Percentiles rank a stretch among this genome's conserved stretches.
These are phyloP conservation scores for Lactarius evosmus DNA, from an alignment of 768 basidiomycete species.

Conservation along the genomic window DNA sequence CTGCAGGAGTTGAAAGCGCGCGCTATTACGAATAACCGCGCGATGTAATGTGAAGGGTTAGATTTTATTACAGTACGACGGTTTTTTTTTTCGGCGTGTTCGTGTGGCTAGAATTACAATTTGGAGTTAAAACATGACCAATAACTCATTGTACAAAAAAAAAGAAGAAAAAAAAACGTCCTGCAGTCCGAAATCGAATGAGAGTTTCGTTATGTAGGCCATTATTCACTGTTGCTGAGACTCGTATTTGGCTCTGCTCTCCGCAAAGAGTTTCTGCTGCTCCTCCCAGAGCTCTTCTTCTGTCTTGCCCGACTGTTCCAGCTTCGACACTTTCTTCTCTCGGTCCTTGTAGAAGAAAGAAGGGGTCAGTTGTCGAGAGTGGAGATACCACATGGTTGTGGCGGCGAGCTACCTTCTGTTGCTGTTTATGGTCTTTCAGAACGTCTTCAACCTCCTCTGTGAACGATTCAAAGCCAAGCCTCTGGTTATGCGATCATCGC, in stretches of 20 bases:
- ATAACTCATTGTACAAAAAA: constrained; percentile 23
- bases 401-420: constrained; percentile 68
- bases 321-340: constrained; percentile 89
- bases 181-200: constrained; percentile 14
- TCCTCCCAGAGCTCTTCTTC: constrained; percentile 84
- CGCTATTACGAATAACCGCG: constrained; percentile 36
- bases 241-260: constrained; percentile 76
- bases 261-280: constrained; percentile 93
- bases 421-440: constrained; percentile 93
- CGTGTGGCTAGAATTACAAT: constrained; percentile 21
- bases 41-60: constrained; percentile 37
- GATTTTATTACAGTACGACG: constrained; percentile 23
- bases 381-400: not conserved
- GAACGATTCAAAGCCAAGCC: constrained; percentile 90
- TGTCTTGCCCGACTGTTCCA: constrained; percentile 83
- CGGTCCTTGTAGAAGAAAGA: constrained; percentile 54
- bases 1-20: constrained; percentile 48
- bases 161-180: no score
- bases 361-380: constrained; percentile 17
- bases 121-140: constrained; percentile 14
- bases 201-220: not conserved
- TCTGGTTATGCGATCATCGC: constrained; percentile 42
- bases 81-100: constrained; percentile 11
- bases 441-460: constrained; percentile 89
- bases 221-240: constrained; percentile 40